Evolutionary conservation across 768 basidiomycete genomes (phyloP), one percentile per base, ranked within the genome.

Genomic region (Mycena galopus): DNA sequence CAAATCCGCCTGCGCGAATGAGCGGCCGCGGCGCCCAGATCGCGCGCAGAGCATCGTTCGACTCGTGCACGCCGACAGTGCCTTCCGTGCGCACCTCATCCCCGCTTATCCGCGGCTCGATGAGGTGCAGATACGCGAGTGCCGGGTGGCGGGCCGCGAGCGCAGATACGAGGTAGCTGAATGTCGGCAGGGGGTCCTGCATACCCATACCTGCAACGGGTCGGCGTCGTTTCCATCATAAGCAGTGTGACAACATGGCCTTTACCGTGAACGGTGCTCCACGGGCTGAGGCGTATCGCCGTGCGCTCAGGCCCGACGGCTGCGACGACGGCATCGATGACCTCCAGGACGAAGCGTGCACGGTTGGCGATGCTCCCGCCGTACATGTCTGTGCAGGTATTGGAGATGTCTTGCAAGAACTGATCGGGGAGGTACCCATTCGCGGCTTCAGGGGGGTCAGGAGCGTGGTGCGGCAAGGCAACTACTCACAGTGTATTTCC

Each of bases 81-180:
- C 35, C 25, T 23, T 14, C n/a, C 9, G 56, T 39, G 35, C 61
- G 57, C 32, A n/a, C 5, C 33, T 58, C 47, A 25, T 47, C 35
- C 8, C 76, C 79, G 21, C 25, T 32, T 19, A 78, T 37, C 17
- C 78, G 76, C 12, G 86, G 78, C 73, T 87, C 84, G 42, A 81
- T 77, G 39, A 84, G 76, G 73, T 88, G 87, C 8, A 89, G 71
- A 77, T 88, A 89, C 5, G 86, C 86, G 37, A 89, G 77, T 11
- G 79, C 71, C 30, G 79, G 75, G 50, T 75, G 68, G 25, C 81
- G 80, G 51, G 78, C 71, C n/a, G 75, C 77, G 35, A 89, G 63
- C 58, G 83, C 67, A 19, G 76, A 55, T 12, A 85, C 82, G 39
- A 90, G 74, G 78, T 88, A 83, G 0, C 77, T 66, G 81, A 86